Conservation (phyloP, 1,284 basidiomycete species). For the Exsudoporus floridanus region DNA sequence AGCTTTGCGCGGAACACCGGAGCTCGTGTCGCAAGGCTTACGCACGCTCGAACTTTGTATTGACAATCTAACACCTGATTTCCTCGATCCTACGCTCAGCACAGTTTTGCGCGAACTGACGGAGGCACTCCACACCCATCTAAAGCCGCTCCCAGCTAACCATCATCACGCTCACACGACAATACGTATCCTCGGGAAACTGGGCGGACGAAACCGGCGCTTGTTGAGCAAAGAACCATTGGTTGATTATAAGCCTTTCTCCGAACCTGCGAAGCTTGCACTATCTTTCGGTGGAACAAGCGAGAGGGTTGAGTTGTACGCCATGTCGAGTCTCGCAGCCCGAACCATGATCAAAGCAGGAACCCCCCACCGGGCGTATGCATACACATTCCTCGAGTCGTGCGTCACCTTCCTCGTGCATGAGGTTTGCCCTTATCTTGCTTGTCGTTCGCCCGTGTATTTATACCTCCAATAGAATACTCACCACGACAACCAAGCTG, state of each 20-base stretch:
- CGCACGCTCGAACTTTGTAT: conserved; percentile 99
- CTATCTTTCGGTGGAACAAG: conserved; percentile 74
- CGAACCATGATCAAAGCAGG: conserved; percentile 60
- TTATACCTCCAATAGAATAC: conserved; percentile 52
- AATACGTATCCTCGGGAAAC: conserved; percentile 94
- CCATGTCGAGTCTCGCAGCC: conserved; percentile 73
- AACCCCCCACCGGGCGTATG: conserved; percentile 58
- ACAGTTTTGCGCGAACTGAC: conserved; percentile 93
- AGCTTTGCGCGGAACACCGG: conserved; percentile 84
- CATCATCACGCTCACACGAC: conserved; percentile 94
- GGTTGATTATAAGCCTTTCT: conserved; percentile 70
- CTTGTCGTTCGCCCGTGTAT: background rate
- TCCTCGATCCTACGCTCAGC: conserved; percentile 94
- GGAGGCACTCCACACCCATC: conserved; percentile 88
- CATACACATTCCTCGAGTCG: conserved; percentile 79
- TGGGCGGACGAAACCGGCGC: conserved; percentile 92
- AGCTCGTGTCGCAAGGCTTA: conserved; percentile 94
- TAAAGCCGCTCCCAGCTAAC: conserved; percentile 89
- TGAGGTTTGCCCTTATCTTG: conserved; percentile 51
- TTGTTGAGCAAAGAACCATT: conserved; percentile 82
- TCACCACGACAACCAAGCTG: conserved; percentile 72
- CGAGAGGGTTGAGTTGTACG: conserved; percentile 71
- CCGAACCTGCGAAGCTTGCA: conserved; percentile 66
- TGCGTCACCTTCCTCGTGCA: conserved; percentile 73
- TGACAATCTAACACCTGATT: conserved; percentile 98